Base-by-base conservation (phyloP, 1,284 basidiomycete species). In the Cryptococcus sp. region DNA sequence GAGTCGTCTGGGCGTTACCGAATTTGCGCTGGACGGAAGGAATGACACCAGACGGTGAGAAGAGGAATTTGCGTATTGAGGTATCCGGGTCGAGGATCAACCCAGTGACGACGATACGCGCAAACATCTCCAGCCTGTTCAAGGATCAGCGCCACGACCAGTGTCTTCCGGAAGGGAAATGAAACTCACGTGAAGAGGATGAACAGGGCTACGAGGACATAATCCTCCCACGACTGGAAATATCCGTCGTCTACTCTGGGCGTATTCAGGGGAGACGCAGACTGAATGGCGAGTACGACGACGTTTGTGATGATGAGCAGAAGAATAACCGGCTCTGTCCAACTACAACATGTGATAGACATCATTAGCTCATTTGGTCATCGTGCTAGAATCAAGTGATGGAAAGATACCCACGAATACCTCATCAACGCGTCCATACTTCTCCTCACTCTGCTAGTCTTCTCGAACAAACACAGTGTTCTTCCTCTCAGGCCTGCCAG, bases 81-180 rank as follows among this genome's bases (percentile, higher is more conserved):
- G 88, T 81, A 62, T 92, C 88, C 10, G 94, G 93, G 73, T 97
- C 93, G 59, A 97, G 84, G 25, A 98, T 75, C 64, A 99, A 85
- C 17, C 95, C 95, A 13, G 91, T 93, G 25, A 95, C 90, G 69
- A 91, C 85, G 73, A 96, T 93, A 22, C 94, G 87, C 44, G 91
- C 91, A 61, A 90, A 82, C 54, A 90, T 86, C 80, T 99, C 95
- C 42, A 96, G 60, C 5, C 91, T 92, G 63, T 11, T 31, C 40
- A 55, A n/a, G 38, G 15, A 7, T 25, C 31, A 20, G 38, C 31
- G 25, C n/a, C n/a, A 39, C 16, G 4, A 7, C 19, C 48, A 25
- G 27, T 23, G 53, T 10, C 7, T 35, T 8, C 13, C 13, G 31
- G 31, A 13, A 35, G 31, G 7, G 13, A 10, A 35, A 35, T 5